phyloP scores from a whole-genome alignment of 2,329 filamentous ascomycete species.

The Thelonectria discophora region DNA sequence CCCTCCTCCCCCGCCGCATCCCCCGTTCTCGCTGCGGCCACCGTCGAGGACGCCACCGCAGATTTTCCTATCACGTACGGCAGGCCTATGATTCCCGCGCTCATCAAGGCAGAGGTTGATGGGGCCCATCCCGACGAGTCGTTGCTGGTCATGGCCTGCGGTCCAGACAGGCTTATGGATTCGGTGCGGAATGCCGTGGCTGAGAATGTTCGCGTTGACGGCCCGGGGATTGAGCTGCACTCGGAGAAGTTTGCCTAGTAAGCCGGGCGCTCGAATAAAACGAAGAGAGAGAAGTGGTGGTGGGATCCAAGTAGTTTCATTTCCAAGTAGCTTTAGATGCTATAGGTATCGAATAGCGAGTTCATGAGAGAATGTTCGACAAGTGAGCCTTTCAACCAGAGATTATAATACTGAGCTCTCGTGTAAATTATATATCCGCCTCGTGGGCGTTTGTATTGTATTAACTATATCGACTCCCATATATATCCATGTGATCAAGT shows the following conservation, averaged over 20 bases:
- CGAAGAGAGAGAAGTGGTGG: too few relatives aligned
- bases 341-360: neutral
- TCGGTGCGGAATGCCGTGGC: constrained; percentile 54
- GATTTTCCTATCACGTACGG: constrained; percentile 43
- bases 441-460: constrained; percentile 24
- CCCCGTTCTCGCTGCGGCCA: constrained; percentile 6
- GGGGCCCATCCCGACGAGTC: constrained; percentile 43
- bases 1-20: constrained; percentile 13
- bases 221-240: constrained; percentile 58
- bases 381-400: neutral
- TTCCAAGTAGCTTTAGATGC: neutral
- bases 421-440: constrained; percentile 10
- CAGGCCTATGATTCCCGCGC: constrained; percentile 49
- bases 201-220: constrained; percentile 49
- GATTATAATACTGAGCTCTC: neutral
- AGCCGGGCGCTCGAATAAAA: neutral
- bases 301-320: neutral
- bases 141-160: constrained; percentile 57
- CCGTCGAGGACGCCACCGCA: constrained; percentile 6
- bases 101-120: constrained; percentile 48
- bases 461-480: constrained; percentile 26
- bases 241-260: constrained; percentile 59
- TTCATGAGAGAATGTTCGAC: neutral
- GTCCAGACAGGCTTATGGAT: constrained; percentile 54
- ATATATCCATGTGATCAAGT: constrained; percentile 18